Evolutionary conservation across 139 green algal species (phyloP).

Genomic region (Limnomonas spitsbergensis): DNA sequence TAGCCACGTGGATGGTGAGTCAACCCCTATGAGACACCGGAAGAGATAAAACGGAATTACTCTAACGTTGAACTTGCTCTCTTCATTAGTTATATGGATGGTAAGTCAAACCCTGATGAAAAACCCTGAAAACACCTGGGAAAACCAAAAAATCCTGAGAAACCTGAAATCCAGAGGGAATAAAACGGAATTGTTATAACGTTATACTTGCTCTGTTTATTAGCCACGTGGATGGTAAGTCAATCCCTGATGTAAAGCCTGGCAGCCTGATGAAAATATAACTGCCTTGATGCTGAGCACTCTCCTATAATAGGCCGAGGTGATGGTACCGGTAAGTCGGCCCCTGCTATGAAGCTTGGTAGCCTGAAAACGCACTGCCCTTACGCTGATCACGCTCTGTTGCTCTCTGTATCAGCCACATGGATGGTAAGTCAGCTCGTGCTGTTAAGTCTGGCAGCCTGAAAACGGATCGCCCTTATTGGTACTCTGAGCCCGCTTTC

Average conservation of each 20-base stretch:
- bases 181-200: background rate
- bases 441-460: too few species aligned
- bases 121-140: too few species aligned
- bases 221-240: slow-evolving; percentile 55
- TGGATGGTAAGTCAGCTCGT: slow-evolving; percentile 51
- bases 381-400: too few species aligned
- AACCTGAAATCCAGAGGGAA: background rate
- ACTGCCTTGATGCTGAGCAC: background rate
- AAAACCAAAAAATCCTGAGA: too few species aligned
- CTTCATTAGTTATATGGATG: slow-evolving; percentile 55
- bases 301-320: slow-evolving; percentile 41
- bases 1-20: slow-evolving; percentile 56
- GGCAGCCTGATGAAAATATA: background rate
- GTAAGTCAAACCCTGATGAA: background rate
- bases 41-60: background rate
- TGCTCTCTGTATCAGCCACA: slow-evolving; percentile 39
- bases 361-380: too few species aligned
- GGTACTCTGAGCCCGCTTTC: too few species aligned
- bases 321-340: slow-evolving; percentile 49
- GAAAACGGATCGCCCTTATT: too few species aligned
- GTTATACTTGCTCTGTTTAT: background rate
- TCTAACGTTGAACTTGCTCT: background rate
- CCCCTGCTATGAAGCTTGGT: too few species aligned
- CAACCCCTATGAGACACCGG: background rate
- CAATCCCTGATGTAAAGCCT: background rate